Percentiles rank a stretch among this genome's conserved stretches.
Evolutionary conservation across 495 filamentous ascomycete species (phyloP).

Genomic region (Aspergillus nanangensis): DNA sequence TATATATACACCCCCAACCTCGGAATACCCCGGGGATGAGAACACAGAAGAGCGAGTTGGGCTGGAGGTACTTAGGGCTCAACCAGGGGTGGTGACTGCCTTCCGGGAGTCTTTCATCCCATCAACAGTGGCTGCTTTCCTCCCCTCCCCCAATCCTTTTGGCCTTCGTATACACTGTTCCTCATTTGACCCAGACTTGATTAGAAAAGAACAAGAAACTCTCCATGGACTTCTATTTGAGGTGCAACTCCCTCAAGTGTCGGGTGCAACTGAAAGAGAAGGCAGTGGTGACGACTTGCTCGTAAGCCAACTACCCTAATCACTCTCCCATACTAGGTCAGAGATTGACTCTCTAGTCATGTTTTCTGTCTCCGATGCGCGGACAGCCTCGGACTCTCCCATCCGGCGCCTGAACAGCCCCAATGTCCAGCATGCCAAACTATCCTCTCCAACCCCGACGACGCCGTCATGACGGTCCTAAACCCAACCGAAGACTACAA

Average conservation of each 20-base stretch:
- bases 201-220: too few species aligned
- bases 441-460: conserved; percentile 66
- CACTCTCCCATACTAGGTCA: conserved; percentile 1
- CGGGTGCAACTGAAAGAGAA: conserved; percentile 64
- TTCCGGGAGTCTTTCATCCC: too few species aligned
- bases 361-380: conserved; percentile 82
- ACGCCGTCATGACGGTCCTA: conserved; percentile 69
- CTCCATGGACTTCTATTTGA: conserved; percentile 66
- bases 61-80: too few species aligned
- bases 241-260: conserved; percentile 83
- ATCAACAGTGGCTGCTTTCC: too few species aligned
- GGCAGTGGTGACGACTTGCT: conserved; percentile 90
- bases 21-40: too few species aligned
- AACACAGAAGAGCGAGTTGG: too few species aligned
- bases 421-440: conserved; percentile 81
- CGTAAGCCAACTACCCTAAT: too few species aligned
- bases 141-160: too few species aligned
- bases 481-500: conserved; percentile 93
- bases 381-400: conserved; percentile 59
- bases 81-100: too few species aligned
- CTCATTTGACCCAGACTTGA: too few species aligned
- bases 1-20: too few species aligned
- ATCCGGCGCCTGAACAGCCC: conserved; percentile 48
- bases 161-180: too few species aligned
- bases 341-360: conserved; percentile 53